A percentile compares a stretch with the other conserved stretches of the same genome.
Evolutionary conservation across 2,329 filamentous ascomycete genomes (phyloP).

Genomic region (Neonectria punicea): DNA sequence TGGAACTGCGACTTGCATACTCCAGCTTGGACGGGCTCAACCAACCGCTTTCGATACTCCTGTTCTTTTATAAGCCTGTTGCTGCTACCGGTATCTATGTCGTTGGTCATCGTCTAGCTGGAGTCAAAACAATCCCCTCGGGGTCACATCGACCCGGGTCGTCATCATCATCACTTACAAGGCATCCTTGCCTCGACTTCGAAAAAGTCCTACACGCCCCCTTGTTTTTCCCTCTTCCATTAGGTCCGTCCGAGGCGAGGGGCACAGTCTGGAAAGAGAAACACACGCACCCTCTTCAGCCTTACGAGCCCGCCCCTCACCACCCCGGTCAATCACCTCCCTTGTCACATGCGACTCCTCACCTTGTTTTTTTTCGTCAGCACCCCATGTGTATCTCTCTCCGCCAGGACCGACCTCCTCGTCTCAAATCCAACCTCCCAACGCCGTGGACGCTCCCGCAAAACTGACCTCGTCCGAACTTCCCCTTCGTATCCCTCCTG

Average conservation of each 20-base stretch:
- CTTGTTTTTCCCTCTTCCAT: background rate
- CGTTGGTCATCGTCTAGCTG: too few relatives aligned
- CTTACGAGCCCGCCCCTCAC: conserved; percentile 40
- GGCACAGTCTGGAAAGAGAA: conserved; percentile 5
- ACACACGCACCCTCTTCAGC: conserved; percentile 40
- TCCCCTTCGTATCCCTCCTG: background rate
- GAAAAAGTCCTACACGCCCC: conserved; percentile 24
- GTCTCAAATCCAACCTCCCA: conserved; percentile 3
- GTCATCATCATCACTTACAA: conserved; percentile 3
- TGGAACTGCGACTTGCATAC: background rate
- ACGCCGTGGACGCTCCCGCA: background rate
- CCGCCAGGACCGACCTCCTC: background rate
- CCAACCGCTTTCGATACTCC: background rate
- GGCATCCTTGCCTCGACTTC: conserved; percentile 13
- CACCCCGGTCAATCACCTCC: conserved; percentile 29
- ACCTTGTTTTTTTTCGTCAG: conserved; percentile 19
- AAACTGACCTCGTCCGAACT: background rate
- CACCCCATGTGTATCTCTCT: conserved; percentile 23
- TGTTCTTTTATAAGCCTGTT: background rate
- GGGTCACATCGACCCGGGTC: background rate
- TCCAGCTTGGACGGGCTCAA: too few relatives aligned
- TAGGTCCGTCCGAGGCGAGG: background rate
- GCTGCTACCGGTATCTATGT: too few relatives aligned
- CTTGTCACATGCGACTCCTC: conserved; percentile 31
- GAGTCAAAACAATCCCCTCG: background rate